Evolutionary conservation across 2,329 filamentous ascomycete species (phyloP).

Genomic region (Colletotrichum noveboracense): DNA sequence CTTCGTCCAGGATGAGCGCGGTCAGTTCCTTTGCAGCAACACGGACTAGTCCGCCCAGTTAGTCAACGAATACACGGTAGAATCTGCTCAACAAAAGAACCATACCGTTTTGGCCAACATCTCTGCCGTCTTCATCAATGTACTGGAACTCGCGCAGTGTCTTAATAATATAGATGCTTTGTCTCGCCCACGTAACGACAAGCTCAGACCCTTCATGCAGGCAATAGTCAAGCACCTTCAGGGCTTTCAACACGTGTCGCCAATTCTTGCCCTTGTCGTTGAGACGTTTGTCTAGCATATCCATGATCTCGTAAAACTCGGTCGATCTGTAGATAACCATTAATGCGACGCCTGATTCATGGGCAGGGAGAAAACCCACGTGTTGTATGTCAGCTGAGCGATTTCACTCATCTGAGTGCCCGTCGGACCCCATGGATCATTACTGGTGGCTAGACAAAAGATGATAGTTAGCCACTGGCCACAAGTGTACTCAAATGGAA

Average conservation of each 20-base stretch:
- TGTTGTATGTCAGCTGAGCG: constrained; percentile 96
- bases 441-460: constrained; percentile 81
- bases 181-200: constrained; percentile 96
- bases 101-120: constrained; percentile 96
- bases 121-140: constrained; percentile 91
- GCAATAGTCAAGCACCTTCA: constrained; percentile 98
- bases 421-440: constrained; percentile 97
- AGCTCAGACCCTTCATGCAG: constrained; percentile 96
- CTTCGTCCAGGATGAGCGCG: constrained; percentile 89
- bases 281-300: constrained; percentile 97
- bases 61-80: constrained; percentile 27
- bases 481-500: not conserved
- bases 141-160: constrained; percentile 97
- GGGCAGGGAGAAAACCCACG: constrained; percentile 63
- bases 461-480: not conserved
- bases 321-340: constrained; percentile 67
- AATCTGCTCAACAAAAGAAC: not conserved
- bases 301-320: constrained; percentile 99
- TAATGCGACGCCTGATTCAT: not conserved
- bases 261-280: constrained; percentile 99
- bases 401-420: constrained; percentile 99
- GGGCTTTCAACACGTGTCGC: constrained; percentile 95
- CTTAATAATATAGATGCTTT: constrained; percentile 99
- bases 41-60: constrained; percentile 68
- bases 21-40: constrained; percentile 96